Base-by-base conservation (phyloP, 495 filamentous ascomycete genomes). In the Penicillium salamii region DNA sequence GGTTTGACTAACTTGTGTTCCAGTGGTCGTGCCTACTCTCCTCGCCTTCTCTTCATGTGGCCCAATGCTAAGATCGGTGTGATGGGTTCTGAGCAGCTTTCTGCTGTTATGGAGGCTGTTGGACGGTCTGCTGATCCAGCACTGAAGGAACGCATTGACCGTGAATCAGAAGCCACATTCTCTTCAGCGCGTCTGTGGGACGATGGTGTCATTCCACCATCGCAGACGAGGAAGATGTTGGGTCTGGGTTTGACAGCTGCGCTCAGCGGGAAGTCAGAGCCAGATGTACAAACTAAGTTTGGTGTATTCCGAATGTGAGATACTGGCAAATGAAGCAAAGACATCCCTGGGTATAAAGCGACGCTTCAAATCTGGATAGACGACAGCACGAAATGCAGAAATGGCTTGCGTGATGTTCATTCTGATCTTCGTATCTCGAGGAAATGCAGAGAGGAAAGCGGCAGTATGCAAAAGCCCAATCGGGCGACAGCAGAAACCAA, bases 41-140 rank as follows among this genome's bases (percentile, higher is more conserved):
- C 93, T 1, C 75, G 91, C 11, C 86, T 98, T 62, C 70, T 98
- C 47, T 98, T 89, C 84, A 95, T 93, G 83, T 98, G 93, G 93
- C 95, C 93, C 12, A 96, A 95, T 59, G 90, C 93, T 15, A 86
- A 87, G 57, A 92, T 96, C 52, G 89, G 87, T 7, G 93, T 98
- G 48, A 98, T 98, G 93, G 93, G 93, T 31, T 80, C 86, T 15
- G 91, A 97, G 74, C 93, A 98, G 72, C 77, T 98, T 13, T 87
- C 85, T 2, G 79, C 85, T 3, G 93, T 98, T 29, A 98, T 98
- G 93, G 86, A 90, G 70, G 86, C 91, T 2, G 95, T 98, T 0
- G 91, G 93, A 7, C 87, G 88, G 66, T 79, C 77, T 13, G 87
- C 82, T 1, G 92, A 97, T 65, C 86, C 88, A 1, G 85, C 85